These are phyloP conservation scores for Mortierella alpina DNA, from an alignment of 192 early-diverging fungal species.

Conservation along the genomic window DNA sequence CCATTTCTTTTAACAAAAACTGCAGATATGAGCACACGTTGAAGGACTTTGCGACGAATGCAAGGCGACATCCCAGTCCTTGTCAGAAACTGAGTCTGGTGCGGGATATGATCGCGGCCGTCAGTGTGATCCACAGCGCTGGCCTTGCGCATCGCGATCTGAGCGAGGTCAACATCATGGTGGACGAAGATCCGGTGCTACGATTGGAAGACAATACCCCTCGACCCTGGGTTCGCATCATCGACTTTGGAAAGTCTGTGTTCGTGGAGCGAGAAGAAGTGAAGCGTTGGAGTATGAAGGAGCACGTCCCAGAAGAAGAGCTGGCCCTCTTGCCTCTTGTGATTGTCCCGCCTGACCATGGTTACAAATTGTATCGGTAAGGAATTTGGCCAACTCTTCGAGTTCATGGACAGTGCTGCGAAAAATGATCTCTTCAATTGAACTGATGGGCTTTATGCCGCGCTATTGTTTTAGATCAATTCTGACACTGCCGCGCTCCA, in stretches of 20 bases:
- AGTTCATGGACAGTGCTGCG: neutral
- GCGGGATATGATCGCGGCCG: slow-evolving; percentile 63
- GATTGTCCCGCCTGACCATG: slow-evolving; percentile 65
- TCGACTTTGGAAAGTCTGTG: slow-evolving; percentile 72
- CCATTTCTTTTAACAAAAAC: neutral
- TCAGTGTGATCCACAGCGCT: slow-evolving; percentile 59
- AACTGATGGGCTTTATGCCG: neutral
- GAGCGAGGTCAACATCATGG: slow-evolving; percentile 71
- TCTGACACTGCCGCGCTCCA: slow-evolving; percentile 61
- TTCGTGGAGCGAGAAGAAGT: slow-evolving; percentile 63
- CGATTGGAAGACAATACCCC: slow-evolving; percentile 55
- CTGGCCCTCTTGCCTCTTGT: slow-evolving; percentile 60
- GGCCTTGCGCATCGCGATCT: slow-evolving; percentile 71
- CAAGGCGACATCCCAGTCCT: slow-evolving; percentile 58
- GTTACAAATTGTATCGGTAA: slow-evolving; percentile 65
- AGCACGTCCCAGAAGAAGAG: slow-evolving; percentile 52
- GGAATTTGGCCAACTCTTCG: neutral
- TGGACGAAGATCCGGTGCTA: slow-evolving; percentile 54
- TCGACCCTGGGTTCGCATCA: slow-evolving; percentile 59
- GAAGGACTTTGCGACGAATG: slow-evolving; percentile 65
- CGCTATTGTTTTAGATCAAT: slow-evolving; percentile 56
- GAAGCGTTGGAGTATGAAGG: slow-evolving; percentile 44
- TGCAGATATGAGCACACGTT: slow-evolving; percentile 66
- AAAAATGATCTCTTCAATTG: no score
- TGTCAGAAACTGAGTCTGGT: slow-evolving; percentile 66